Evolutionary conservation across 179 eudicot species (phyloP), one percentile per base, ranked within the genome.

Genomic region (Actinidia arguta): DNA sequence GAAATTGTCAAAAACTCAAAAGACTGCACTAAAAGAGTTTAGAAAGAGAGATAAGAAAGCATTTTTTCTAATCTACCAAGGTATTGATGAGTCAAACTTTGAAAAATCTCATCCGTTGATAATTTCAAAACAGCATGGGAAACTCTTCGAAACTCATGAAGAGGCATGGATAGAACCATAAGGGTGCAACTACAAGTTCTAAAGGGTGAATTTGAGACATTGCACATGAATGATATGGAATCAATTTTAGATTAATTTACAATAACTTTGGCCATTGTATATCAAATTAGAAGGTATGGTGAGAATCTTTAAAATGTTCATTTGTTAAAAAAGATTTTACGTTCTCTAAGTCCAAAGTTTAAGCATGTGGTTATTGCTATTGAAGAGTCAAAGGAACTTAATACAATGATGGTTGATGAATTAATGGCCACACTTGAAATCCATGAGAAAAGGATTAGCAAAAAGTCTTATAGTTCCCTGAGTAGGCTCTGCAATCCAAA

Each of bases 181-280:
- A 25, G 66, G 20, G 64, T 81, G 3, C 13, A 24, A 1, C 73
- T 81, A 8, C 83, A 81, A 74, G 27, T 78, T 46, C 24, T 81
- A 2, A 24, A 10, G 52, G 50, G 48, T 0, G 63, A 81, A 31
- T 50, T 73, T 48, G 79, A 81, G 9, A 51, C 6, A 1, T 17
- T 72, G 11, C 24, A 73, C 0, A 81, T 73, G 72, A 22, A 59
- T 1, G 74, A 74, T 0, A 14, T 0, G 11, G 64, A 73, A 9
- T 22, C n/a, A 16, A 10, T 59, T 20, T 12, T 0, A 16, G 62
- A 73, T 18, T 80, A 72, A 6, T 71, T 46, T 14, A 42, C 8
- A 6, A 39, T 27, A 36, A 27, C 58, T 16, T 7, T 36, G 50
- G 25, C 31, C 2, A 24, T 80, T 39, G 58, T 58, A 4, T 71